These are phyloP conservation scores for Puccinia hordei DNA, from an alignment of 1,284 basidiomycete genomes.

Conservation along the genomic window DNA sequence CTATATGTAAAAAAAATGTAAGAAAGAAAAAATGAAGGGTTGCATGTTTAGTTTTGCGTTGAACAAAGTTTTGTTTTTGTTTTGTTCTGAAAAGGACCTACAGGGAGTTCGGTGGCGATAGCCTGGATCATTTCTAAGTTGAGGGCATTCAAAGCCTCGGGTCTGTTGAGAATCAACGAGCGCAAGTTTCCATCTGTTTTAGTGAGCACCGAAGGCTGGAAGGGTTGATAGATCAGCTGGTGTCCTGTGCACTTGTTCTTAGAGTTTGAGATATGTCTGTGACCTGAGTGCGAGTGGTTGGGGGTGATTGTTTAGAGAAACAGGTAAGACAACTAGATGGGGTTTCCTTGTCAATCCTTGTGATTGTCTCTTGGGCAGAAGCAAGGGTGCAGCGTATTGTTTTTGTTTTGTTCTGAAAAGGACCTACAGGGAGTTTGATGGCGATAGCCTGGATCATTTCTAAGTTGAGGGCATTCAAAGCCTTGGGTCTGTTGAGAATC, in stretches of 20 bases:
- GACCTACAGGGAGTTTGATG: conserved; percentile 70
- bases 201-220: conserved; percentile 19
- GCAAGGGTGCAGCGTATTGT: too few species aligned
- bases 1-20: conserved; percentile 62
- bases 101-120: conserved; percentile 74
- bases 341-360: too few species aligned
- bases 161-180: conserved; percentile 77
- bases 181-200: conserved; percentile 60
- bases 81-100: too few species aligned
- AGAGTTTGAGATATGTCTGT: background rate
- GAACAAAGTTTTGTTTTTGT: too few species aligned
- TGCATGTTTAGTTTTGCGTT: too few species aligned
- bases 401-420: too few species aligned
- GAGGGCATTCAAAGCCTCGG: conserved; percentile 81
- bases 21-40: background rate
- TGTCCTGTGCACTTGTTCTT: background rate
- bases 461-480: conserved; percentile 82
- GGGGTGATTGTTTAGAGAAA: background rate
- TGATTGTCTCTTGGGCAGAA: too few species aligned
- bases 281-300: background rate
- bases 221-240: background rate
- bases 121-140: conserved; percentile 78
- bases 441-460: conserved; percentile 77
- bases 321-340: background rate
- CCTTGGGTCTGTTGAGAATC: conserved; percentile 76